Percentiles rank a stretch among this genome's conserved stretches.
Conservation (phyloP, 1,284 basidiomycete genomes). For the Irpex sp. region DNA sequence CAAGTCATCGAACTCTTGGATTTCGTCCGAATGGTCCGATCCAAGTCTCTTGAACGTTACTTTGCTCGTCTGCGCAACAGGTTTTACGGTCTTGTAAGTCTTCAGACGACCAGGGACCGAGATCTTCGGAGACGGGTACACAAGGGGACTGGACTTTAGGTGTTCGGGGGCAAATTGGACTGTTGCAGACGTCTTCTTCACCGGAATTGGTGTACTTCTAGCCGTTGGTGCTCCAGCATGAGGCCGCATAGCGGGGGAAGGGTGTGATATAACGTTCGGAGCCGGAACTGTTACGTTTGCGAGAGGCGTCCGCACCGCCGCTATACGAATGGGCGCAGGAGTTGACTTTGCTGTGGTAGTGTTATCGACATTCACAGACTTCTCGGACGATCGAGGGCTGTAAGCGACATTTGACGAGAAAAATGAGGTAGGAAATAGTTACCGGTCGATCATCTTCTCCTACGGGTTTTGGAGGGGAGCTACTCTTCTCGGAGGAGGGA, state of each 20-base stretch:
- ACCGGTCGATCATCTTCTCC: slow-evolving; percentile 34
- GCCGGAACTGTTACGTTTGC: slow-evolving; percentile 10
- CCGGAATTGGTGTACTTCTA: slow-evolving; percentile 10
- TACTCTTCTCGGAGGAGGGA: slow-evolving; percentile 36
- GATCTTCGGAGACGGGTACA: slow-evolving; percentile 15
- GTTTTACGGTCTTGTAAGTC: neutral
- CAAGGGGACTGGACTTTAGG: slow-evolving; percentile 18
- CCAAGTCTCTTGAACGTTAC: slow-evolving; percentile 33
- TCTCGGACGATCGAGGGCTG: slow-evolving; percentile 1
- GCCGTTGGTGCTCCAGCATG: slow-evolving; percentile 14
- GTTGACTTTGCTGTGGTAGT: slow-evolving; percentile 24
- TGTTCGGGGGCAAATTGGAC: neutral
- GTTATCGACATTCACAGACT: slow-evolving; percentile 31
- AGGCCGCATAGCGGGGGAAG: slow-evolving; percentile 13
- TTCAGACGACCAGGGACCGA: slow-evolving; percentile 5
- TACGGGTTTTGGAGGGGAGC: slow-evolving; percentile 28
- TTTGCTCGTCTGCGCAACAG: slow-evolving; percentile 20
- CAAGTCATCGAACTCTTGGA: slow-evolving; percentile 35
- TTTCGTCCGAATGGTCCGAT: slow-evolving; percentile 37
- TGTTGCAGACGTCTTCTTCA: slow-evolving; percentile 4
- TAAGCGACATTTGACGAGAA: slow-evolving; percentile 1
- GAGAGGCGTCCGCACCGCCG: slow-evolving; percentile 9
- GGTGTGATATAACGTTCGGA: slow-evolving; percentile 10
- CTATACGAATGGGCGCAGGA: slow-evolving; percentile 18
- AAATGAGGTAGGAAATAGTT: slow-evolving; percentile 8